Conservation (phyloP, 23 red algal genomes). For the Gracilaria vermiculophylla region DNA sequence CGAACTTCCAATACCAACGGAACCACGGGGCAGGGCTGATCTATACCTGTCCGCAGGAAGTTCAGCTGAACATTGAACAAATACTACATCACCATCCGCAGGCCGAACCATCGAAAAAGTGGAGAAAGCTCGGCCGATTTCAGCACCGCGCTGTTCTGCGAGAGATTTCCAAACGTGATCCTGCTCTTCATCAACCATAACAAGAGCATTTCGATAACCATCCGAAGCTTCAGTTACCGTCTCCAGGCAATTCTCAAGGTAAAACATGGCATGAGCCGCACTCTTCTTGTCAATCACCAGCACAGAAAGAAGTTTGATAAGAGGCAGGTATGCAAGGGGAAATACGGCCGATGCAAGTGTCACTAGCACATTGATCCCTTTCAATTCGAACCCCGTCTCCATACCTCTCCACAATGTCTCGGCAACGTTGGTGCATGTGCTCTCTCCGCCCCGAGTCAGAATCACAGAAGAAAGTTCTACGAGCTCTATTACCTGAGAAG, state of each 20-base stretch:
- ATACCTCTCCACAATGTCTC: conserved; percentile 19
- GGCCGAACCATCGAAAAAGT: conserved; percentile 18
- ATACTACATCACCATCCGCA: conserved; percentile 30
- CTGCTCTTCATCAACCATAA: conserved; percentile 28
- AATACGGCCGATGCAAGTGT: conserved; percentile 37
- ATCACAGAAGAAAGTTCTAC: conserved; percentile 16
- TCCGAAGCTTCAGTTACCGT: conserved; percentile 34
- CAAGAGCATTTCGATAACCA: conserved; percentile 18
- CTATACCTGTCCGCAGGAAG: conserved; percentile 45
- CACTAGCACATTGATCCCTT: conserved; percentile 16
- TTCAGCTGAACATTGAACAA: conserved; percentile 35
- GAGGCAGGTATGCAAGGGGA: conserved; percentile 42
- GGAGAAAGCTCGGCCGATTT: neutral
- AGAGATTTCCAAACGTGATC: conserved; percentile 25
- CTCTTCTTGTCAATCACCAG: conserved; percentile 20
- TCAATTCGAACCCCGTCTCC: neutral
- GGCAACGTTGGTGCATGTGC: neutral
- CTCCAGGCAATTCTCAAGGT: conserved; percentile 18
- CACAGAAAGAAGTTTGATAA: conserved; percentile 22
- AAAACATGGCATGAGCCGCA: conserved; percentile 21
- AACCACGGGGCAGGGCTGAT: conserved; percentile 1
- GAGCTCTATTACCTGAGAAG: conserved; percentile 22
- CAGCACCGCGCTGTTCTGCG: neutral
- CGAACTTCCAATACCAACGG: conserved; percentile 37
- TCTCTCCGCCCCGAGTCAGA: neutral